Conservation (phyloP, 345 rosid species). For the Bruguiera gymnorhiza region DNA sequence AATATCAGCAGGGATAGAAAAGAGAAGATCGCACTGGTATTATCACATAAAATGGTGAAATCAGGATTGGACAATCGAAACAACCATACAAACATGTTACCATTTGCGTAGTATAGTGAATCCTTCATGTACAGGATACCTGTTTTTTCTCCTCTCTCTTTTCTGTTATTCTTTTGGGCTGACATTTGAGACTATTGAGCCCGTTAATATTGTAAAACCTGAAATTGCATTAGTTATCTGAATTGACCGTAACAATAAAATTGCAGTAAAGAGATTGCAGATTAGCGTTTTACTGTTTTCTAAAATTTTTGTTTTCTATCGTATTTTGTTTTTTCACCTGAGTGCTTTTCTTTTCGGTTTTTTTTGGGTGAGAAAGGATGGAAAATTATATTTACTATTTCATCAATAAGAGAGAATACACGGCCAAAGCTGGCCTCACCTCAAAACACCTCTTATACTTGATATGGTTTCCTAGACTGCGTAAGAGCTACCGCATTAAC, state of each 20-base stretch:
- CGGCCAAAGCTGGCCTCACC: no score
- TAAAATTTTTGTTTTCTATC: no score
- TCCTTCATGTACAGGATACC: constrained; percentile 15
- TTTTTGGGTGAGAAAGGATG: no score
- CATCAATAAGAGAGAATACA: no score
- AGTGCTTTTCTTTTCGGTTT: no score
- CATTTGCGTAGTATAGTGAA: constrained; percentile 13
- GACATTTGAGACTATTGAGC: background rate
- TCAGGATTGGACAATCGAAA: background rate
- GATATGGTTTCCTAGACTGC: no score
- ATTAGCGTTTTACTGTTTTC: no score
- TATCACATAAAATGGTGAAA: constrained; percentile 6
- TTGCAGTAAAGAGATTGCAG: background rate
- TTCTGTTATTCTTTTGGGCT: background rate
- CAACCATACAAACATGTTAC: background rate
- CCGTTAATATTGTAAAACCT: constrained; percentile 28
- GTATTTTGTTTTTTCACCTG: no score
- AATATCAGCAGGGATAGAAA: background rate
- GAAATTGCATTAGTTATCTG: constrained; percentile 5
- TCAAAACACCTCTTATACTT: no score
- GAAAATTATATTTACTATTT: no score
- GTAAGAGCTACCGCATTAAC: no score
- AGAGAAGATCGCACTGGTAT: background rate
- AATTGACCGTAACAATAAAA: constrained; percentile 22
- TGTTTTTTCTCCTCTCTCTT: background rate